Conservation (phyloP, 1,284 basidiomycete genomes). For the Cutaneotrichosporon cavernicola region DNA sequence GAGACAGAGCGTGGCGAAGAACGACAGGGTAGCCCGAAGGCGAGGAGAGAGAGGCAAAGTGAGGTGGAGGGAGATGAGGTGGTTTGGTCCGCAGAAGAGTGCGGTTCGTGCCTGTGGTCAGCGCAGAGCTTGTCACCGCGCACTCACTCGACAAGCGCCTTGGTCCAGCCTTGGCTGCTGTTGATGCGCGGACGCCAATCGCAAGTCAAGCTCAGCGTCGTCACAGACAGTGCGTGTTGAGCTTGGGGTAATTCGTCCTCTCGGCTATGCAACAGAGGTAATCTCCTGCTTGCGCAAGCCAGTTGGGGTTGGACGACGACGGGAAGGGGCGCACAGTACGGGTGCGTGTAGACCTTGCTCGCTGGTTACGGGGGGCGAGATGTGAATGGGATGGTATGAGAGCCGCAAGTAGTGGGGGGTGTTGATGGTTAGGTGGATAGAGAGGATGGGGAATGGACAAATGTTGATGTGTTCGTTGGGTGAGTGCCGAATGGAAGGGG, state of each 20-base stretch:
- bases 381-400: neutral
- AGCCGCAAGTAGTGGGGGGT: neutral
- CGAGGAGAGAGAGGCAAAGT: neutral
- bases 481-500: neutral
- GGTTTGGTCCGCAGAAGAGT: neutral
- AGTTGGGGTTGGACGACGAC: neutral
- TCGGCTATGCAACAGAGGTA: neutral
- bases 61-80: neutral
- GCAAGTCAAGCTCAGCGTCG: neutral
- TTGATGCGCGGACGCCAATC: neutral
- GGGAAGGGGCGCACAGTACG: neutral
- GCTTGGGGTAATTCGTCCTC: neutral
- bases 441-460: neutral
- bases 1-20: neutral
- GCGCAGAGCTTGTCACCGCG: neutral
- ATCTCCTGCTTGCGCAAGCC: neutral
- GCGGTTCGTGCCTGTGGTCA: neutral
- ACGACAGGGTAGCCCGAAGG: neutral
- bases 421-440: neutral
- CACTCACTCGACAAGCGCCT: slow-evolving; percentile 5
- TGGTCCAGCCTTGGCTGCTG: neutral
- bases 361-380: neutral
- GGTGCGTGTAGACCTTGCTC: neutral
- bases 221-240: neutral
- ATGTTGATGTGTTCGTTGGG: neutral